Base-by-base conservation (phyloP, 2,329 filamentous ascomycete species). In the Dothidotthia symphoricarpi region DNA sequence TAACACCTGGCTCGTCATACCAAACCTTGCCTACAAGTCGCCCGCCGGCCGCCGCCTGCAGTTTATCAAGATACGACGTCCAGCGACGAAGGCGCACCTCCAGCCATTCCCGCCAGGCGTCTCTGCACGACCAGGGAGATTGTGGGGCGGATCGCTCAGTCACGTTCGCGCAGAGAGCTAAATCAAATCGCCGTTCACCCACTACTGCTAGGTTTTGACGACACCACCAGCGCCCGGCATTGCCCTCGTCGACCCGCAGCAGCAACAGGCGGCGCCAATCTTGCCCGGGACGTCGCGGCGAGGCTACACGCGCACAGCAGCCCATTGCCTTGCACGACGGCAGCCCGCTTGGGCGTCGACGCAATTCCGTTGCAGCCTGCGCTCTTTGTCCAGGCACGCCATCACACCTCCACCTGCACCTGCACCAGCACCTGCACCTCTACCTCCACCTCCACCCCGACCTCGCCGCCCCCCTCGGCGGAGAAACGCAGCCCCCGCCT, bases 281-380 rank as follows among this genome's bases (percentile, higher is more conserved):
- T 32, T 34, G 15, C 12, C 31, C 16, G 13, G 24, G 29, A 34
- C 37, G 25, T 32, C 33, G 33, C 41, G 41, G 36, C 41, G 41
- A 33, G 41, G 39, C 46, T 32, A 32, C 30, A 34, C 26, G 39
- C 41, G 34, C 43, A 25, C 35, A 34, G 36, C 19, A 22, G 5
- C 19, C 19, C 19, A 22, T 9, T 22, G 19, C 19, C 5, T 41
- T 40, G 34, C 38, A 43, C 31, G 27, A 38, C 43, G 51, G 40
- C 42, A 42, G 51, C 52, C 56, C 47, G 48, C 47, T 52, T 55
- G 53, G 52, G 53, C 55, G 35, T 49, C 52, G 43, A 52, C 51
- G 36, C 43, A 47, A 36, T 37, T 28, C 16, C 39, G 35, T 42
- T 41, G 39, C 46, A 44, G 47, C 51, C 50, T 51, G 46, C 49